Base-by-base conservation (phyloP, 768 basidiomycete genomes). In the Auricularia auricula-judae region DNA sequence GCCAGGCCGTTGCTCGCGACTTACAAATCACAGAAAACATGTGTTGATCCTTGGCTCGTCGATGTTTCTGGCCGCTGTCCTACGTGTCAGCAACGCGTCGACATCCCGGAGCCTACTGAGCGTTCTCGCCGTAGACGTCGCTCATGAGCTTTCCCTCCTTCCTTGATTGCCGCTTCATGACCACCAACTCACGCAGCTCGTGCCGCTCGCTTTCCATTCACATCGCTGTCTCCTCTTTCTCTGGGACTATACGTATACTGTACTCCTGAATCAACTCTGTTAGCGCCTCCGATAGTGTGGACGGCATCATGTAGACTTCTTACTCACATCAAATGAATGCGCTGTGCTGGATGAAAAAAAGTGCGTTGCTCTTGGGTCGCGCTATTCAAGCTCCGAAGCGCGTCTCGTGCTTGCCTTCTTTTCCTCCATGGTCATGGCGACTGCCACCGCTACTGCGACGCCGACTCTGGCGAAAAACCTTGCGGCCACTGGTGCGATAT, bases 51-150 rank as follows among this genome's bases (percentile, higher is more conserved):
- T 23, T 96, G 93, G 93, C 74, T 96, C 62, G 85, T 78, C 3
- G 86, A 89, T 66, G 86, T 92, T 14, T 91, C 89, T 35, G 93
- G 91, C 3, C 83, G 91, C 36, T 96, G 93, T 78, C 93, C 93
- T 5, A 84, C 88, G 18, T 96, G 93, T 72, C 91, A 95, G 72
- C 77, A 51, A 21, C 7, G 47, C 4, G 47, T 51, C 47, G 47
- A 51, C 18, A 51, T 51, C 7, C 47, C 47, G 21, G 47, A 51
- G 18, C 39, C 39, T 14, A 21, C 11, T 18, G 47, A 51, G 18
- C 47, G 47, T 5, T 21, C 47, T 8, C 5, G 47, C 5, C 47
- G 47, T 18, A 10, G 47, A 51, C 47, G 47, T 18, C 47, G 47
- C 8, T 21, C 47, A 5, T 51, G 5, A 51, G 21, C 47, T 51